Percentiles rank a stretch among this genome's conserved stretches.
These are phyloP conservation scores for Chernovozyma aurita DNA, from an alignment of 1,139 yeast species.

Conservation along the genomic window DNA sequence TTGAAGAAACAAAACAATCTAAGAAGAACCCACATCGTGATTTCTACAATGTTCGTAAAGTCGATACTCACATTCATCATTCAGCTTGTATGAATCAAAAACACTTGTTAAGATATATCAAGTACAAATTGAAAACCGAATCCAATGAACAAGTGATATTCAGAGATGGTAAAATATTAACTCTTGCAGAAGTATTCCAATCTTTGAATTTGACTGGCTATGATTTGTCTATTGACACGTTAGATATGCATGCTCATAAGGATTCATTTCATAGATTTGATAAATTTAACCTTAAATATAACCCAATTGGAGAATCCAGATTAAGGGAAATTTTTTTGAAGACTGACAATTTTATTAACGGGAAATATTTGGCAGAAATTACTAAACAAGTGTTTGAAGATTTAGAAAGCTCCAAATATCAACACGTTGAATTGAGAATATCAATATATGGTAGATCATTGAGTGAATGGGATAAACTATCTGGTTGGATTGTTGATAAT, in stretches of 20 bases:
- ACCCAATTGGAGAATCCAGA: conserved; percentile 97
- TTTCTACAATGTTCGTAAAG: conserved; percentile 96
- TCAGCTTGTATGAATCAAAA: conserved; percentile 99
- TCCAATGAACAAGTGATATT: conserved; percentile 88
- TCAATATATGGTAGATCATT: conserved; percentile 87
- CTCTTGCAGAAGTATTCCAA: conserved; percentile 81
- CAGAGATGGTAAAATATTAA: conserved; percentile 89
- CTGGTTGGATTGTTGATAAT: conserved; percentile 92
- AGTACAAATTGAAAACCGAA: conserved; percentile 61
- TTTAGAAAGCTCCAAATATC: conserved; percentile 90
- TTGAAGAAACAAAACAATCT: conserved; percentile 86
- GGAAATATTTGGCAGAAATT: conserved; percentile 86
- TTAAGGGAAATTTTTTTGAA: conserved; percentile 91
- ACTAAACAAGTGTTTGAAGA: conserved; percentile 92
- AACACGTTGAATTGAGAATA: conserved; percentile 93
- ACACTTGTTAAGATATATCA: conserved; percentile 89
- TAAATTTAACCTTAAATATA: conserved; percentile 93
- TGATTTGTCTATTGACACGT: conserved; percentile 90
- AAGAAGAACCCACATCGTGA: conserved; percentile 84
- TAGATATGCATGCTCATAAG: conserved; percentile 99
- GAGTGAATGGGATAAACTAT: conserved; percentile 94
- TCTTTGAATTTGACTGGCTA: conserved; percentile 89
- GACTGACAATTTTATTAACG: conserved; percentile 89
- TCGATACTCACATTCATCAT: conserved; percentile 98
- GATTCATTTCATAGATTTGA: conserved; percentile 98